These are phyloP conservation scores for Pontederia paniculata DNA, from an alignment of 176 grass and related monocot genomes.

Conservation along the genomic window DNA sequence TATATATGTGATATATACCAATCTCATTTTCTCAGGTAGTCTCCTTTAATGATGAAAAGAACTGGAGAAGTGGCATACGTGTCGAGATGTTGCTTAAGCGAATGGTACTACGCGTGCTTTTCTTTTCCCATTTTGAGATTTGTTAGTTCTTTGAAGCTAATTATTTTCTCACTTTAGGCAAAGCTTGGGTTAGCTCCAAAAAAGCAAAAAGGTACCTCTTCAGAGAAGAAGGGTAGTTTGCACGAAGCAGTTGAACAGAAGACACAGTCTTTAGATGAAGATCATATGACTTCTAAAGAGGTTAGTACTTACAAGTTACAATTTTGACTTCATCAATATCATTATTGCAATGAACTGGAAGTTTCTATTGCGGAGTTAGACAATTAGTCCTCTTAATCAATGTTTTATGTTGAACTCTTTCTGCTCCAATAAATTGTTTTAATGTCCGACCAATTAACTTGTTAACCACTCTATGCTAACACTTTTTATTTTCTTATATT, in stretches of 20 bases:
- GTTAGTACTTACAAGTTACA: not conserved
- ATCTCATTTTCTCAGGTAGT: constrained; percentile 28
- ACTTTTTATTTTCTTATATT: no score
- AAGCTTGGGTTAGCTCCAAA: constrained; percentile 23
- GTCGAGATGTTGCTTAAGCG: constrained; percentile 60
- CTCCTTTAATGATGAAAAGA: constrained; percentile 62
- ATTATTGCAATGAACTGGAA: not conserved
- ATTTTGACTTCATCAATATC: not conserved
- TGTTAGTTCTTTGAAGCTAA: not conserved
- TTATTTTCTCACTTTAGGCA: not conserved
- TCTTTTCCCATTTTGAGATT: not conserved
- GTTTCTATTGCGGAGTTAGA: not conserved
- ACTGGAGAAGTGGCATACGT: constrained; percentile 87
- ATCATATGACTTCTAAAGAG: constrained; percentile 16
- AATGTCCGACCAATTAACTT: no score
- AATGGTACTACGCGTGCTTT: constrained; percentile 22
- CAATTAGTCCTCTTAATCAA: no score
- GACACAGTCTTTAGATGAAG: constrained; percentile 11
- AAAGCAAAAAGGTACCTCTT: constrained; percentile 19
- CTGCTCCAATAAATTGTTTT: no score
- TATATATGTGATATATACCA: not conserved
- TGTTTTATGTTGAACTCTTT: no score
- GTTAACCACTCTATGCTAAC: no score
- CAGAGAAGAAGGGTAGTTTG: constrained; percentile 22
- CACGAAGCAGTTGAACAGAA: constrained; percentile 29